Evolutionary conservation across 164 flowering plant genomes (phyloP), one percentile per base, ranked within the genome.

Genomic region (Akebia trifoliata): DNA sequence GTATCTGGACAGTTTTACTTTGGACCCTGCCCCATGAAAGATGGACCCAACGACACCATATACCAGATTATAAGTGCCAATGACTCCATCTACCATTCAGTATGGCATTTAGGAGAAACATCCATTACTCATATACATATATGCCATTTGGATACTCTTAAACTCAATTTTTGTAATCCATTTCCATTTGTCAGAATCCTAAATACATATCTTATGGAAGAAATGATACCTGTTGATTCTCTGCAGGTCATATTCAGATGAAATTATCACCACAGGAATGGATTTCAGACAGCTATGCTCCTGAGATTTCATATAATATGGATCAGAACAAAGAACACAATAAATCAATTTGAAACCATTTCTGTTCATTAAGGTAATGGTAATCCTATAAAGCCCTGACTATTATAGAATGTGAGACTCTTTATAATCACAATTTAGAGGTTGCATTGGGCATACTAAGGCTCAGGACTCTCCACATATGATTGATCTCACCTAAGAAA

Each of bases 191-290:
- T n/a, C n/a, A 8, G n/a, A 48, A 26, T 22, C 4, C 8, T 22
- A 25, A 15, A 48, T 24, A 12, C 53, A 49, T 28, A 29, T 24
- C 14, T 12, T 14, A 12, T 39, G 34, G 47, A 28, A 31, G 57
- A 10, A 45, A 9, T 21, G 45, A 8, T 65, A 70, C 74, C 70
- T 70, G 36, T 52, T 53, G 42, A 70, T 70, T 61, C 70, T 65
- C 48, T 61, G 53, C 20, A 57, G 67, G 6, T 45, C 63, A 10
- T 70, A 56, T 35, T 70, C 74, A 18, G 70, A 65, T 57, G 74
- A 65, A 67, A 70, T 58, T 42, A 70, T 44, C 22, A 70, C 74
- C 26, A 70, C 70, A 12, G 74, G 74, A 39, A 70, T 34, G 32
- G 60, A 52, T 56, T 70, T 70, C 54, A 70, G 32, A 32, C 26